Base-by-base conservation (phyloP, 495 filamentous ascomycete genomes). In the Penicillium odoratum region DNA sequence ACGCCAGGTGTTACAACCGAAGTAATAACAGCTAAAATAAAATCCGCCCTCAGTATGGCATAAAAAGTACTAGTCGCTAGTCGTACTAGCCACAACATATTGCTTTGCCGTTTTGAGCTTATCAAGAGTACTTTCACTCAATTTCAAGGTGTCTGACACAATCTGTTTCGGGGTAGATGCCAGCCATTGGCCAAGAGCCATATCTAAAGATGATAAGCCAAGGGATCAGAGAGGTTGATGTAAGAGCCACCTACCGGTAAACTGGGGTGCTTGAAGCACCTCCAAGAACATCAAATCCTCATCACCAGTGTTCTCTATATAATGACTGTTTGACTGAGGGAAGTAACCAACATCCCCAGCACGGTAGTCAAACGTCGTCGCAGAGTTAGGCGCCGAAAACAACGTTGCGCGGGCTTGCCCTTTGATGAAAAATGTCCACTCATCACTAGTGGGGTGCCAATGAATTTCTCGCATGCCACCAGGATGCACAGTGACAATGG, bases 381-480 rank as follows among this genome's bases (percentile, higher is more conserved):
- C 81, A 3, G 77, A 66, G 0, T 69, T 66, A 0, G 84, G 80
- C 0, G 88, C 84, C 5, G 76, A 70, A 66, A 84, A 91, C 5
- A 91, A 71, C 0, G 88, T 91, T 13, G 88, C 85, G 4, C 89
- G 80, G 0, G 81, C 89, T 0, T 78, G 77, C 0, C 89, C 89
- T 29, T 80, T 68, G 47, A 91, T 81, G 74, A 92, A 91, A 72
- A 88, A 93, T 2, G 80, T 82, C 88, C 87, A 93, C 62, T 92
- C 88, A 68, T 91, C 88, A 25, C 82, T 83, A 8, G 78, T 81
- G 0, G 87, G 85, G 60, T 91, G 88, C 89, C 89, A 93, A 71
- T 93, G 89, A 43, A 93, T 82, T 66, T 93, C 89, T 3, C 89
- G 82, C 81, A 93, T 82, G 0, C 84, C 87, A 42, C 88, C 88